Percentiles rank a stretch among this genome's conserved stretches.
These are phyloP conservation scores for Neckera pumila DNA, from an alignment of 225 moss, liverwort and hornwort genomes.

Conservation along the genomic window DNA sequence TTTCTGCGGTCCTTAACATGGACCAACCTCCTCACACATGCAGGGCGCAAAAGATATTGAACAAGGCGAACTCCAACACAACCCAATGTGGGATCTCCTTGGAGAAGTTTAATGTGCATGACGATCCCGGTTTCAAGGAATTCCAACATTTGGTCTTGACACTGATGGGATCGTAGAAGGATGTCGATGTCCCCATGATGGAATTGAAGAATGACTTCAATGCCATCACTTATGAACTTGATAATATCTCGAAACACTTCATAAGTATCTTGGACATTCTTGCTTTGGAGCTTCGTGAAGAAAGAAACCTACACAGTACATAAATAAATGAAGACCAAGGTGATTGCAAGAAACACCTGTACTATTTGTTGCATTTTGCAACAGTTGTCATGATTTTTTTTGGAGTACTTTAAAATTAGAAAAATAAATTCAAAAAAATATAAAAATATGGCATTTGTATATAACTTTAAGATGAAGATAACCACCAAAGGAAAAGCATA, in stretches of 20 bases:
- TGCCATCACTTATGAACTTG: neutral
- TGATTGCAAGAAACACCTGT: too few species aligned
- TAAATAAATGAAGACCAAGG: too few species aligned
- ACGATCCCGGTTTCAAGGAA: neutral
- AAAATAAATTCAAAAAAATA: too few species aligned
- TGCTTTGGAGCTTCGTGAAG: neutral
- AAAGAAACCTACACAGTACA: neutral
- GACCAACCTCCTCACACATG: neutral
- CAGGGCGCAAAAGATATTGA: neutral
- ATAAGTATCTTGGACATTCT: neutral
- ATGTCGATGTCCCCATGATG: neutral
- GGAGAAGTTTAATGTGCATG: neutral
- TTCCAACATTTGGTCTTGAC: neutral
- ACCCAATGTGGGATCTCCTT: neutral
- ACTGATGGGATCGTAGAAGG: neutral
- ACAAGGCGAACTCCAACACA: neutral
- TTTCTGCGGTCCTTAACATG: neutral
- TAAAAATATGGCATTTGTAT: too few species aligned
- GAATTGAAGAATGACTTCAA: neutral
- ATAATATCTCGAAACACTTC: neutral
- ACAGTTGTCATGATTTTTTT: too few species aligned
- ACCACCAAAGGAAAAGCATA: too few species aligned
- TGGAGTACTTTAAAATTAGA: too few species aligned
- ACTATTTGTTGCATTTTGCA: too few species aligned
- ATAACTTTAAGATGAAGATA: too few species aligned